Base-by-base conservation (phyloP, 2,329 filamentous ascomycete genomes). In the Annulohypoxylon truncatum region DNA sequence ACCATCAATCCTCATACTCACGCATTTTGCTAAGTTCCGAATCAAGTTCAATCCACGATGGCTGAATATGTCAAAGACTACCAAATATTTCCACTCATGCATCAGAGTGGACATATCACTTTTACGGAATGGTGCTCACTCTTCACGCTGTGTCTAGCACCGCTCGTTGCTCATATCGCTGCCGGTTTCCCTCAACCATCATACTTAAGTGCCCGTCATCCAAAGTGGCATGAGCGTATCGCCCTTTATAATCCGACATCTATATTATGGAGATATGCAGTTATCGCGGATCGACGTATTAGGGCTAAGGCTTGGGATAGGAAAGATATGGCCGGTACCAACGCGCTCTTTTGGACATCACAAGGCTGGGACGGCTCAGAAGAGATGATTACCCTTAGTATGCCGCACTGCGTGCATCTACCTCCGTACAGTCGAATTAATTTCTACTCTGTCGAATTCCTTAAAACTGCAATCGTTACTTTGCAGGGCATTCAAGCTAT, bases 201-300 rank as follows among this genome's bases (percentile, higher is more conserved):
- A 20, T 65, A 55, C 10, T 15, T 61, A 2, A 24, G 38, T 2
- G 15, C 38, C 1, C n/a, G 38, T 22, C 38, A 2, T 10, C 57
- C 76, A 0, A 61, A 29, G n/a, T 79, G 76, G 78, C 71, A 75
- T 61, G 75, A 79, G 12, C 47, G 54, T 2, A 48, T 79, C 2
- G 70, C 68, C 13, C 70, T 71, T 35, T 79, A 74, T 52, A 79
- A 79, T 59, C 78, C 78, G 0, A 79, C 76, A 2, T 77, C 78
- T 0, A 79, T 80, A 6, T 28, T 79, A 9, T 80, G 78, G 77
- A 74, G 78, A 0, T 79, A 81, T 59, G 74, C 74, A 12, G 73
- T 73, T 15, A 79, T 80, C 50, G 35, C 71, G 0, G 78, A 79
- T 54, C 72, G 79, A 2, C 75, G 78, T 8, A 64, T 78, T 12